Evolutionary conservation across 441 rosid genomes (phyloP), one percentile per base, ranked within the genome.

Genomic region (Isatis lusitanica): DNA sequence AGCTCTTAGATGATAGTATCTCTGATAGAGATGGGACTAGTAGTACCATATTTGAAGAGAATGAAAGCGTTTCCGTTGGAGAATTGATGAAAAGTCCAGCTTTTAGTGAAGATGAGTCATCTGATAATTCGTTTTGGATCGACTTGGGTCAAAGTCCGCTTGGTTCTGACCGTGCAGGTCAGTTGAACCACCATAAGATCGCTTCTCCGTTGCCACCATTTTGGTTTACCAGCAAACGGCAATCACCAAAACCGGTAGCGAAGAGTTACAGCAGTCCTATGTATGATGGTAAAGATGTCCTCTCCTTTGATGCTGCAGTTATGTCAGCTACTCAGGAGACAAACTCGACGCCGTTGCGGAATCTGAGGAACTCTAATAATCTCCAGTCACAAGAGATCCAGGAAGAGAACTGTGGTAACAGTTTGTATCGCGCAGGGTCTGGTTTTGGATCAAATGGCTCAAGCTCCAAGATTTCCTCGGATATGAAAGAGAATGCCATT

Each of bases 131-230:
- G 11, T 89, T 86, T 66, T 94, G 98, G 99, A 92, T 92, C 43
- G 99, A 92, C 83, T 87, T 94, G 84, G 99, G 99, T 61, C 99
- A 94, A 76, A 88, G 93, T 82, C 99, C 99, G 1, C 70, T 86
- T 74, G 97, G 91, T 10, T 92, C 92, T 26, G 96, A 89, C 68
- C 74, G 61, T 76, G 85, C 79, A 0, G 60, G 60, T 57, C 79
- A 71, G 31, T 64, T 83, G 68, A 91, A 79, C 76, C 75, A 40
- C 40, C 93, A 86, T 33, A 88, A 77, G 64, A 75, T 83, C 2
- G 84, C 84, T 21, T 93, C 94, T 72, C 98, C 97, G 6, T 70
- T 90, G 52, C 95, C 97, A 1, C 90, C 96, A 5, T 81, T 84
- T 57, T 92, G 93, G 97, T 89, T 90, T 73, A 75, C 83, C 7